phyloP scores from a whole-genome alignment of 2,329 filamentous ascomycete species.

The Fusarium redolens region DNA sequence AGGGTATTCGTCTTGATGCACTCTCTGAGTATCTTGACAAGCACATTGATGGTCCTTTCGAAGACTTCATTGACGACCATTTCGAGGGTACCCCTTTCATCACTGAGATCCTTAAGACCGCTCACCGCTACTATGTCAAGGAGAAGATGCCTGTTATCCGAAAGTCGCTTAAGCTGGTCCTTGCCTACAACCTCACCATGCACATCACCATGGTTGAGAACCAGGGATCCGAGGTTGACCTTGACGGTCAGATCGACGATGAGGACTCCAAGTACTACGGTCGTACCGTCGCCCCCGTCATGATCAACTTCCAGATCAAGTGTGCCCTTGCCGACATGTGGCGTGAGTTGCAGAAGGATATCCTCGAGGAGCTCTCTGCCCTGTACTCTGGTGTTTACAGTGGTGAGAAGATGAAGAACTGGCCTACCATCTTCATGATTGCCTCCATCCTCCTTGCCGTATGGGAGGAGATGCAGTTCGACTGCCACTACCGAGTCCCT shows the following conservation, averaged over 20 bases:
- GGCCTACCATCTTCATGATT: slow-evolving; percentile 98
- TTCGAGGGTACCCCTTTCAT: slow-evolving; percentile 96
- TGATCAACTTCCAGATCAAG: slow-evolving; percentile 99
- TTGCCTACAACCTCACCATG: slow-evolving; percentile 94
- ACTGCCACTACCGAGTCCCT: slow-evolving; percentile 94
- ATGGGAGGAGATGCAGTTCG: slow-evolving; percentile 99
- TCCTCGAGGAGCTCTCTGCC: slow-evolving; percentile 89
- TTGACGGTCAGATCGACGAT: slow-evolving; percentile 87
- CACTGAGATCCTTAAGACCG: slow-evolving; percentile 95
- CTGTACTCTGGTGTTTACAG: slow-evolving; percentile 98
- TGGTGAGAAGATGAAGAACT: slow-evolving; percentile 97
- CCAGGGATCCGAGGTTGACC: slow-evolving; percentile 79
- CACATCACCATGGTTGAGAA: slow-evolving; percentile 96
- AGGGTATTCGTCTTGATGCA: slow-evolving; percentile 83
- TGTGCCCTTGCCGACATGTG: slow-evolving; percentile 97
- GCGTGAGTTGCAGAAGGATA: slow-evolving; percentile 96
- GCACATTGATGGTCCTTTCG: slow-evolving; percentile 91
- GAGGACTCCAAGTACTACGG: slow-evolving; percentile 88
- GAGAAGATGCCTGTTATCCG: slow-evolving; percentile 90
- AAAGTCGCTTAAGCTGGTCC: slow-evolving; percentile 92
- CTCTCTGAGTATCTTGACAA: slow-evolving; percentile 94
- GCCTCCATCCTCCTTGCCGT: slow-evolving; percentile 92
- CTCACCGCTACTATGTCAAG: slow-evolving; percentile 91
- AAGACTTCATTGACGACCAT: slow-evolving; percentile 94
- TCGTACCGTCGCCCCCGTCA: slow-evolving; percentile 92